Conservation (phyloP, 768 basidiomycete species). For the Chalciporus sphaerocephalus region DNA sequence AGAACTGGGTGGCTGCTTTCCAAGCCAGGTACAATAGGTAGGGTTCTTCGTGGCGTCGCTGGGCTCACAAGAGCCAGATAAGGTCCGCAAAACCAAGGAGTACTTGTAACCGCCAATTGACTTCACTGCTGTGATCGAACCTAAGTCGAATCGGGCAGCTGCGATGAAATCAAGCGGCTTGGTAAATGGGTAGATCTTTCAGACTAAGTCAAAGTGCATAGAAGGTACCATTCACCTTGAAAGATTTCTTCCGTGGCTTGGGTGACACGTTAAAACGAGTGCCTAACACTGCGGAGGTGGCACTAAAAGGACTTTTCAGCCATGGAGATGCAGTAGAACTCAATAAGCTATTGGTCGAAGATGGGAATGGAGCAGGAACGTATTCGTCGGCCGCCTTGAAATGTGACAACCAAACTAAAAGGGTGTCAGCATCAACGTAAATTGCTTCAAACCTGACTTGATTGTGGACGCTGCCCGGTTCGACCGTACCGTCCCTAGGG, state of each 20-base stretch:
- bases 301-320: conserved; percentile 26
- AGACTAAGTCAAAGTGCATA: neutral
- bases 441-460: conserved; percentile 45
- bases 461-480: conserved; percentile 49
- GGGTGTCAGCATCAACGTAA: conserved; percentile 44
- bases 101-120: conserved; percentile 37
- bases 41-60: conserved; percentile 44
- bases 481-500: conserved; percentile 51
- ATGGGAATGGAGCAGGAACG: neutral
- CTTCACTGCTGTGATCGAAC: conserved; percentile 44
- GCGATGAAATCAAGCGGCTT: conserved; percentile 34
- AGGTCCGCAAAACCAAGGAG: conserved; percentile 39
- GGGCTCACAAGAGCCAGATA: conserved; percentile 40
- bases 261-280: conserved; percentile 6
- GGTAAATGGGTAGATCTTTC: neutral
- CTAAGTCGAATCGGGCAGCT: conserved; percentile 39
- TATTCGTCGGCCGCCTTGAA: conserved; percentile 8
- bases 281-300: conserved; percentile 17
- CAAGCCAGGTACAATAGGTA: conserved; percentile 53
- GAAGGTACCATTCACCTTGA: conserved; percentile 12
- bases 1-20: conserved; percentile 35
- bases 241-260: conserved; percentile 17
- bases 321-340: conserved; percentile 18
- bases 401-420: conserved; percentile 12
- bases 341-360: conserved; percentile 3